phyloP scores from a whole-genome alignment of 768 basidiomycete genomes.

The Amanita exitialis region DNA sequence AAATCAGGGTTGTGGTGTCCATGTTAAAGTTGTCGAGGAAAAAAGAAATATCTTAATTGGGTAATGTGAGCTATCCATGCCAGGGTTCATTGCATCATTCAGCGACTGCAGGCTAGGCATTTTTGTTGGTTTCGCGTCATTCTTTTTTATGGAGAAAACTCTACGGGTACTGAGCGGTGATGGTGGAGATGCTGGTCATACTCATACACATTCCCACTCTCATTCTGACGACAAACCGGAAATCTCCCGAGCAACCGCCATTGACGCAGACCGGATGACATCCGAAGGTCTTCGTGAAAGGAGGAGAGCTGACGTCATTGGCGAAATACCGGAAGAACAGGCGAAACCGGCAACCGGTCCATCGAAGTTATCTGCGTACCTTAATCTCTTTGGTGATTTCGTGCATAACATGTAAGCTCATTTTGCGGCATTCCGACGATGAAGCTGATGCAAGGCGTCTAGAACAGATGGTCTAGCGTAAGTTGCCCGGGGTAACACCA shows the following conservation, averaged over 20 bases:
- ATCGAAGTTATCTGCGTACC: constrained; percentile 82
- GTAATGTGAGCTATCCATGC: constrained; percentile 29
- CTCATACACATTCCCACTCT: constrained; percentile 53
- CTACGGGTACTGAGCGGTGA: constrained; percentile 67
- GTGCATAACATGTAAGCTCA: constrained; percentile 79
- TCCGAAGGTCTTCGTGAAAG: constrained; percentile 41
- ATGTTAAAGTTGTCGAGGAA: constrained; percentile 80
- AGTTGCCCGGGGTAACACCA: constrained; percentile 19
- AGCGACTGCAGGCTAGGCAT: constrained; percentile 50
- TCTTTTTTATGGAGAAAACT: constrained; percentile 92
- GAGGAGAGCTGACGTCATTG: constrained; percentile 18
- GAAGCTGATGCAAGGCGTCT: constrained; percentile 4
- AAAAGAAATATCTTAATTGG: constrained; percentile 87
- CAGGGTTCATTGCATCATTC: not conserved
- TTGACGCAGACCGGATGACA: constrained; percentile 36
- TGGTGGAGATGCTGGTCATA: constrained; percentile 41
- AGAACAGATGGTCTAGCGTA: constrained; percentile 92
- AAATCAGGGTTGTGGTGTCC: constrained; percentile 59
- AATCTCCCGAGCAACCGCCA: constrained; percentile 8
- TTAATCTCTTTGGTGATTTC: constrained; percentile 90
- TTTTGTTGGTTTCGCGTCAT: constrained; percentile 79
- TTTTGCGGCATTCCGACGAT: no score
- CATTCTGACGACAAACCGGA: constrained; percentile 23
- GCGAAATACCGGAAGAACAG: constrained; percentile 13
- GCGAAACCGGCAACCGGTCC: constrained; percentile 34